A percentile compares a stretch with the other conserved stretches of the same genome.
These are phyloP conservation scores for Rhizopus stolonifer DNA, from an alignment of 371 early-diverging fungal genomes.

Conservation along the genomic window DNA sequence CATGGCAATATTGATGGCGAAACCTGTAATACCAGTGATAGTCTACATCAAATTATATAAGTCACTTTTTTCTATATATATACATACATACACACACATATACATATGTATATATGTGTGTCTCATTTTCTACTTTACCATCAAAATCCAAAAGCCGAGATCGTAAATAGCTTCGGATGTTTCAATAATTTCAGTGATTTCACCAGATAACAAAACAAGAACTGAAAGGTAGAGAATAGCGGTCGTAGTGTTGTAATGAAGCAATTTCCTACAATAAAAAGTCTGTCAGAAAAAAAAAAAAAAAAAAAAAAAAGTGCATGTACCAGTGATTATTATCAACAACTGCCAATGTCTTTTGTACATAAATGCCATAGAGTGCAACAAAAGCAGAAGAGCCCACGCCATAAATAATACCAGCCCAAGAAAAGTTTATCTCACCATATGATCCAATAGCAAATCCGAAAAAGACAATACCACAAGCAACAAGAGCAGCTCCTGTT, in stretches of 20 bases:
- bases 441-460: constrained; percentile 73
- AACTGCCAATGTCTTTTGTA: constrained; percentile 66
- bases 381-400: constrained; percentile 72
- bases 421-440: constrained; percentile 72
- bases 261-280: constrained; percentile 49
- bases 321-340: constrained; percentile 76
- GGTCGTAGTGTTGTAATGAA: constrained; percentile 73
- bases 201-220: constrained; percentile 63
- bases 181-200: constrained; percentile 51
- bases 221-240: constrained; percentile 64
- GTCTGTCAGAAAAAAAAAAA: not conserved
- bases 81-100: no score
- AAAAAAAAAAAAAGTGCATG: constrained; percentile 7
- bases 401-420: constrained; percentile 68
- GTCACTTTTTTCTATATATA: no score
- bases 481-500: constrained; percentile 53
- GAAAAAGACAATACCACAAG: constrained; percentile 67
- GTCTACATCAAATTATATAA: constrained; percentile 33
- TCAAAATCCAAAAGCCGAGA: constrained; percentile 63
- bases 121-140: constrained; percentile 38
- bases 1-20: constrained; percentile 76
- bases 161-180: constrained; percentile 50
- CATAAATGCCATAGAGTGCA: constrained; percentile 74
- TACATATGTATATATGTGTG: no score
- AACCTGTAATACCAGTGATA: constrained; percentile 68